phyloP scores from a whole-genome alignment of 2,329 filamentous ascomycete genomes.

The Sporothrix inflata region DNA sequence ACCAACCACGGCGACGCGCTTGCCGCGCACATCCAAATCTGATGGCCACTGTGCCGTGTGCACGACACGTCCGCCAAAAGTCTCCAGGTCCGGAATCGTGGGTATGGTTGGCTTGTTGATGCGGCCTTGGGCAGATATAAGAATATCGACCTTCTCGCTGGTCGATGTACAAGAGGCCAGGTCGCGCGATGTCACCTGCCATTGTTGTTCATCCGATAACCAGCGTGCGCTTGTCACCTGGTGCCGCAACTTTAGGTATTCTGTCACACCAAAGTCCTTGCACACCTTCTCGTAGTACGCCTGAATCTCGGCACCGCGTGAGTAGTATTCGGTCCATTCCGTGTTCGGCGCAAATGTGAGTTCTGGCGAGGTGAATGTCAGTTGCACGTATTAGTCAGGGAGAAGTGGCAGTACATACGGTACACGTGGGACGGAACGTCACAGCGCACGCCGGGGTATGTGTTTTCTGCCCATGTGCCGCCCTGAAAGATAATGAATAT shows the following conservation, averaged over 20 bases:
- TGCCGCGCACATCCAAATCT: background rate
- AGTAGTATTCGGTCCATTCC: background rate
- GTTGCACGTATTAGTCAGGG: background rate
- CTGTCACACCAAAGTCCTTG: background rate
- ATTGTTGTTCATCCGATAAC: background rate
- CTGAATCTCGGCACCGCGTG: background rate
- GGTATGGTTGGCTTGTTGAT: background rate
- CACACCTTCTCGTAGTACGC: background rate
- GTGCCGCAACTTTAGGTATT: background rate
- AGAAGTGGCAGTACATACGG: background rate
- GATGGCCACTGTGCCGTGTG: background rate
- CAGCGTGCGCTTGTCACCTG: background rate
- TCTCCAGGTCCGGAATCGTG: background rate
- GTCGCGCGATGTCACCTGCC: background rate
- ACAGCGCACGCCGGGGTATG: background rate
- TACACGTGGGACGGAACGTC: background rate
- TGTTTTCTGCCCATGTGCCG: constrained; percentile 13
- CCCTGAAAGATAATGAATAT: background rate
- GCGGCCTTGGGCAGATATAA: background rate
- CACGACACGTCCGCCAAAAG: background rate
- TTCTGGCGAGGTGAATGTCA: background rate
- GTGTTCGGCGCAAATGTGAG: background rate
- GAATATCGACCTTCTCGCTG: background rate
- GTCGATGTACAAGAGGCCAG: background rate
- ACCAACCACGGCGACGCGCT: background rate